These are phyloP conservation scores for Moesziomyces sp. DNA, from an alignment of 1,284 basidiomycete species.

Conservation along the genomic window DNA sequence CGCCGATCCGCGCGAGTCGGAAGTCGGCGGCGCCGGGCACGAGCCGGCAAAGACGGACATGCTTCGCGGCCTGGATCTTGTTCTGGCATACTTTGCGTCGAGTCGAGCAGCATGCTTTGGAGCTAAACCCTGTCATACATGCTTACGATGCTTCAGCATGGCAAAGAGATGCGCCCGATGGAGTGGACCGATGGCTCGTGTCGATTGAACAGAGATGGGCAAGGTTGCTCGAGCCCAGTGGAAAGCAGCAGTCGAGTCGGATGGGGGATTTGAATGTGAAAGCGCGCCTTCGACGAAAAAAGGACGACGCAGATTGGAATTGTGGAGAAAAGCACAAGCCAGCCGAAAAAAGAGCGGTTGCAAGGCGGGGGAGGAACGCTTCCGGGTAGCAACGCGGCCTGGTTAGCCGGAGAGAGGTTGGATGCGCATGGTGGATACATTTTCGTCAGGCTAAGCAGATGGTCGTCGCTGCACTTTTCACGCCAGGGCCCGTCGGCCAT, in stretches of 20 bases:
- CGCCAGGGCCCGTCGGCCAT: not conserved
- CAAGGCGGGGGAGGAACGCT: not conserved
- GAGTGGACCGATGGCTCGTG: conserved; percentile 2
- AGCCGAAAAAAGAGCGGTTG: not conserved
- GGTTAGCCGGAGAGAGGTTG: not conserved
- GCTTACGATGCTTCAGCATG: too few relatives aligned
- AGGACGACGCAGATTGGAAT: not conserved
- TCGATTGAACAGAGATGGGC: not conserved
- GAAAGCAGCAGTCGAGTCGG: not conserved
- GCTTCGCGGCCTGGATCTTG: too few relatives aligned
- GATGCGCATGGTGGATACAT: too few relatives aligned
- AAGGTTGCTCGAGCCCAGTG: not conserved
- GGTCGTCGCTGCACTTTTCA: not conserved
- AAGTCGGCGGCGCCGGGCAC: not conserved
- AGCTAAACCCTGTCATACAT: too few relatives aligned
- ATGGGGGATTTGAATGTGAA: not conserved
- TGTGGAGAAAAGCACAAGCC: not conserved
- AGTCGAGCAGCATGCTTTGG: too few relatives aligned
- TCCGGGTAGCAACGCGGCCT: not conserved
- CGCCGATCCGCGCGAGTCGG: not conserved
- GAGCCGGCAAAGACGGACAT: too few relatives aligned
- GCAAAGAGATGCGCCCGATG: not conserved
- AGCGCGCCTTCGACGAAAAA: not conserved
- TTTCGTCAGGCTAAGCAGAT: not conserved
- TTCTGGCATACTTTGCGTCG: too few relatives aligned